Evolutionary conservation across 164 flowering plant genomes (phyloP), one percentile per base, ranked within the genome.

Genomic region (Kalanchoe fedtschenkoi): DNA sequence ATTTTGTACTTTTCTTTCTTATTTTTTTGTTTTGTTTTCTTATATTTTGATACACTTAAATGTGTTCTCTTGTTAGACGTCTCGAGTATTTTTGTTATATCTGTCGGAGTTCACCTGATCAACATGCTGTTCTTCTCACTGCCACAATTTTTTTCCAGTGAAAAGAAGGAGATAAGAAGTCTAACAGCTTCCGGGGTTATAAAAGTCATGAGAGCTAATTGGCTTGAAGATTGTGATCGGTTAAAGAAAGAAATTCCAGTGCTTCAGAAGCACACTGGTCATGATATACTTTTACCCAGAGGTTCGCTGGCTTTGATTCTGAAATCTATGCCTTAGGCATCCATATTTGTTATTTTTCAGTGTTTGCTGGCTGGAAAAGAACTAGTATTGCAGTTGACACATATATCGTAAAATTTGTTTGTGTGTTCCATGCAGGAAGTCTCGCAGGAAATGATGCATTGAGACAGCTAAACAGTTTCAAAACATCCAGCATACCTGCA

Each of bases 201-300:
- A 64, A 68, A 75, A 70, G 86, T 85, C 66, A 96, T 90, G 6
- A 81, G 70, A 70, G 44, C 78, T 35, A 64, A 47, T 42, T 93
- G 99, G 99, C 88, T 93, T 71, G 91, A 85, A 71, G 97, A 90
- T 41, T 93, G 99, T 70, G 79, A 72, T 58, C 78, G 72, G 68
- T 77, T 67, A 67, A 90, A 69, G 80, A 93, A 76, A 79, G 99
- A 93, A 77, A 58, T 88, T 55, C 81, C 88, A 69, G 87, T 93
- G 60, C 72, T 74, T 22, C 74, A 46, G 62, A 84, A 72, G 74
- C 92, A 93, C 71, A 67, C 70, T 67, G 89, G 84, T 53, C 68
- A 73, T 80, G 92, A 90, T 73, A 46, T 83, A 64, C 75, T 88
- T 76, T 74, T 78, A 65, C 82, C 85, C 15, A 85, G 76, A 84